Evolutionary conservation across 2,329 filamentous ascomycete species (phyloP).

Genomic region (Aspergillus glaucus): DNA sequence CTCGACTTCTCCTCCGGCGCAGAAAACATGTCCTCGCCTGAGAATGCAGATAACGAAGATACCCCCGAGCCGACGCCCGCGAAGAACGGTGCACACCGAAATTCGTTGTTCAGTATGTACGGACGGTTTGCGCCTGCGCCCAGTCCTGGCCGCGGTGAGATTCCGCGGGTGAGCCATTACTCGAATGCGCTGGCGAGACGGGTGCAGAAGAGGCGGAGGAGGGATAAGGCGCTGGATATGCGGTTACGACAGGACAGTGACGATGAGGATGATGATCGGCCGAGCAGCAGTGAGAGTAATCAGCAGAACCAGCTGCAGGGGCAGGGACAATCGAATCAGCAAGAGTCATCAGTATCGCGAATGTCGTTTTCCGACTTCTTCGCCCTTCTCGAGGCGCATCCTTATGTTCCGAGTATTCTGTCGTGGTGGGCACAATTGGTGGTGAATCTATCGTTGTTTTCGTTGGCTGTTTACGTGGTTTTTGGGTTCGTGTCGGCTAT

Average conservation of each 20-base stretch:
- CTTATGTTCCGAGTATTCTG: conserved; percentile 58
- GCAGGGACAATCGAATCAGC: conserved; percentile 8
- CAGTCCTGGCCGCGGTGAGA: conserved; percentile 59
- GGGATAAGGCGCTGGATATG: conserved; percentile 42
- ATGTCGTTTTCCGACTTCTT: conserved; percentile 47
- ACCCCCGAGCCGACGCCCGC: conserved; percentile 36
- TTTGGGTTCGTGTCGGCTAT: conserved; percentile 65
- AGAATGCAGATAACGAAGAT: conserved; percentile 43
- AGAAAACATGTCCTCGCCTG: conserved; percentile 42
- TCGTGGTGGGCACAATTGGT: conserved; percentile 60
- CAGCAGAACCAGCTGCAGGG: conserved; percentile 7
- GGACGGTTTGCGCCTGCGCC: conserved; percentile 40
- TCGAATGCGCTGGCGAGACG: conserved; percentile 40
- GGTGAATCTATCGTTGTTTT: conserved; percentile 46
- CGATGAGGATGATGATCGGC: conserved; percentile 37
- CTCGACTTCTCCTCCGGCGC: conserved; percentile 44
- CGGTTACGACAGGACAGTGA: conserved; percentile 36
- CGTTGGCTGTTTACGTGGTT: conserved; percentile 55
- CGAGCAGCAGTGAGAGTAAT: conserved; percentile 29
- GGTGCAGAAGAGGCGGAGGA: conserved; percentile 45
- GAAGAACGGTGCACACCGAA: conserved; percentile 28
- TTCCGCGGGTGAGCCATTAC: conserved; percentile 46
- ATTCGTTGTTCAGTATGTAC: conserved; percentile 37
- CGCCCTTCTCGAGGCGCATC: conserved; percentile 58
- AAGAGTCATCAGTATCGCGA: conserved; percentile 19